Percentiles rank a stretch among this genome's conserved stretches.
Evolutionary conservation across 2,329 filamentous ascomycete species (phyloP).

Genomic region (Diaporthe helianthi): DNA sequence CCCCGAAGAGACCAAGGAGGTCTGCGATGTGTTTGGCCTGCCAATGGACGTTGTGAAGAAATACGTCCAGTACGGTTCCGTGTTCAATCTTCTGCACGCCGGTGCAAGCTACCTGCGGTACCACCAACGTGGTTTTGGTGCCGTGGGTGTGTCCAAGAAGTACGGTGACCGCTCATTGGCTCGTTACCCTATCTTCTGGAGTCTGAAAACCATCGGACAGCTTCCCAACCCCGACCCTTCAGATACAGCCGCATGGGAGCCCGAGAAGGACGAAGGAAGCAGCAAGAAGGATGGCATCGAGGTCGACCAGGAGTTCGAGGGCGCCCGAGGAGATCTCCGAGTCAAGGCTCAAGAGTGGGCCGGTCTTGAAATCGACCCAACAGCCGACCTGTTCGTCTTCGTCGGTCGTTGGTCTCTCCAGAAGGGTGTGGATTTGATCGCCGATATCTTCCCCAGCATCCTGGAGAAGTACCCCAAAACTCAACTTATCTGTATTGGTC

Average conservation of each 20-base stretch:
- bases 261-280: slow-evolving; percentile 54
- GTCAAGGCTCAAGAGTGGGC: slow-evolving; percentile 73
- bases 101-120: slow-evolving; percentile 68
- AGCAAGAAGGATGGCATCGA: slow-evolving; percentile 56
- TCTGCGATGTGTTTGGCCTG: slow-evolving; percentile 69
- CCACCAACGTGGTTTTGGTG: slow-evolving; percentile 70
- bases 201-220: slow-evolving; percentile 66
- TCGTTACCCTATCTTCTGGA: slow-evolving; percentile 74
- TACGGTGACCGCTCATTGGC: slow-evolving; percentile 72
- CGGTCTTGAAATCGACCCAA: slow-evolving; percentile 65
- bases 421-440: slow-evolving; percentile 72
- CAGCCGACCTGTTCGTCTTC: slow-evolving; percentile 73
- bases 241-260: slow-evolving; percentile 65
- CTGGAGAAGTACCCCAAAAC: slow-evolving; percentile 64
- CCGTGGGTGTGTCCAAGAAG: slow-evolving; percentile 70
- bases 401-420: slow-evolving; percentile 75
- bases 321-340: slow-evolving; percentile 59
- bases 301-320: slow-evolving; percentile 63
- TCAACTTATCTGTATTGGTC: slow-evolving; percentile 68
- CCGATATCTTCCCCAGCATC: slow-evolving; percentile 68
- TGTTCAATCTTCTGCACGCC: slow-evolving; percentile 70
- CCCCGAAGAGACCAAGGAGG: slow-evolving; percentile 65
- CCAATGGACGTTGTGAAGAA: slow-evolving; percentile 59
- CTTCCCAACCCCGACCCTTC: slow-evolving; percentile 71
- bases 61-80: slow-evolving; percentile 71